Evolutionary conservation across 371 early-diverging fungal species (phyloP), one percentile per base, ranked within the genome.

Genomic region (Mortierella polycephala): DNA sequence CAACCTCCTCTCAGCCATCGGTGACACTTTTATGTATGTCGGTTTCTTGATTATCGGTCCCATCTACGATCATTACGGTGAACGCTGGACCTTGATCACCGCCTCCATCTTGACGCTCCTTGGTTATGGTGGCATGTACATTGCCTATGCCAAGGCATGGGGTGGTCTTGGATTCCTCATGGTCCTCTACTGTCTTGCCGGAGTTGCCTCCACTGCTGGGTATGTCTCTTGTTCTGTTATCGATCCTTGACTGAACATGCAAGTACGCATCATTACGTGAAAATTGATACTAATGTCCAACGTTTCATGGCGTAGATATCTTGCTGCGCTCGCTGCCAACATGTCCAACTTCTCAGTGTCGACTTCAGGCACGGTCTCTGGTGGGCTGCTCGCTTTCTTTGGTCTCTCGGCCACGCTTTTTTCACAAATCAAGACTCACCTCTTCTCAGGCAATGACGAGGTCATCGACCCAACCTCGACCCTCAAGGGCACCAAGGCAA

Each of bases 101-200:
- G 79, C 79, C 23, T 65, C 69, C 10, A 42, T 72, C 46, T 30
- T 77, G 45, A 77, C 69, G 51, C 65, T 77, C 52, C 50, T 77
- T 10, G 79, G 79, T 14, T 77, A 77, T 16, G 79, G 79, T 16
- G 79, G 79, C 44, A 77, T 77, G 69, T 77, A 77, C 50, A 68
- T 77, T 49, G 72, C 79, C 55, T 77, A 77, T 59, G 79, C 79
- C 65, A 77, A 77, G 41, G 69, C 79, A 7, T 77, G 72, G 72
- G 79, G 79, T 1, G 79, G 79, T 13, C 69, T 77, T 42, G 72
- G 72, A 0, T 77, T 77, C 68, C 65, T 72, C 55, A 77, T 77
- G 79, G 69, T 77, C 12, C 73, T 77, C 18, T 72, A 77, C 60
- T 77, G 79, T 49, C 73, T 77, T 58, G 61, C 79, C 11, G 79